Evolutionary conservation across 1,139 yeast species (phyloP), one percentile per base, ranked within the genome.

Genomic region (Wickerhamomyces sp.): DNA sequence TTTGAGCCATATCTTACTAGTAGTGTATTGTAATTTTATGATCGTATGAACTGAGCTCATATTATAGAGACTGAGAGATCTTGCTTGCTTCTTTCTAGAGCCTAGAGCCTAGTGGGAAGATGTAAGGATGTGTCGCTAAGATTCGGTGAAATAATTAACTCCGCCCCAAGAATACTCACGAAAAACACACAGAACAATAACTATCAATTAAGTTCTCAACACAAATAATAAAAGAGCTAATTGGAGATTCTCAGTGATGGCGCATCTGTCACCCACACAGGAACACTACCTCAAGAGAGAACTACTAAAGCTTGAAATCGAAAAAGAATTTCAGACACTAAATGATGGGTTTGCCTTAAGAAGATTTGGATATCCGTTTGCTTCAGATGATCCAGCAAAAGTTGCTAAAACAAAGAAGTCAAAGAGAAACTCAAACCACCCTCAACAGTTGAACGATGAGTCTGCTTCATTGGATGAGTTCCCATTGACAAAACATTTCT

Each of bases 221-320:
- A n/a, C n/a, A n/a, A n/a, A n/a, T n/a, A n/a, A n/a, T n/a, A n/a
- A n/a, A n/a, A n/a, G n/a, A n/a, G n/a, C n/a, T n/a, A n/a, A n/a
- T n/a, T n/a, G n/a, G 9, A n/a, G 18, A 10, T 10, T n/a, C 18
- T 7, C 12, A 21, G 25, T 8, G 22, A 40, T 37, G 40, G 19
- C 36, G 2, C n/a, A n/a, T 7, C 31, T 76, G 36, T 60, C 69
- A n/a, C 74, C 83, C 3, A 67, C 74, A 0, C 83, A 86, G 56
- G 95, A 87, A 60, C 97, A 90, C 54, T 86, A 85, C 58, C 70
- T 90, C 41, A 90, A 90, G 62, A 78, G 94, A 52, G 89, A 84
- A 60, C 68, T 90, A 28, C 64, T 90, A 26, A 75, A 78, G 47
- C 66, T 73, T 14, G 75, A 85, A 52, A 62, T 89, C 28, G 69